Base-by-base conservation (phyloP, 305 asterid species). In the Solanum hybrid region DNA sequence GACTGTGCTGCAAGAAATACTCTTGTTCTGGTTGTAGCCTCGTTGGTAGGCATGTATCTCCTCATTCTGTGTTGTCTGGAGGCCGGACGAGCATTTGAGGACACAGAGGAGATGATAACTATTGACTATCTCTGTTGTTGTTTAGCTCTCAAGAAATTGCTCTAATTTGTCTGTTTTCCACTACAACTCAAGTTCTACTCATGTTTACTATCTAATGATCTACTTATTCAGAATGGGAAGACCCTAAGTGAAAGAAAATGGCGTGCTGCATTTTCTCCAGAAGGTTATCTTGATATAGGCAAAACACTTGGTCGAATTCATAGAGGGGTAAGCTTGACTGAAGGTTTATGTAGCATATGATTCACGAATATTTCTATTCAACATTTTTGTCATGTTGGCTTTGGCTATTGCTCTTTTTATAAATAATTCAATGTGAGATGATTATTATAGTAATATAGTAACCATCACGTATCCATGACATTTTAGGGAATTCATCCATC, bases 401-500 rank as follows among this genome's bases (percentile, higher is more conserved):
- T 79, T 79, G 84, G 15, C 17, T 22, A 33, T 11, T 36, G 31
- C 61, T 79, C 57, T 79, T 79, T 79, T 79, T n/a, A 11, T 79
- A 45, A 88, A 88, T 57, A 77, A 88, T 77, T 76, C 72, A 12
- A 20, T 32, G 76, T 4, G 77, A 88, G 76, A 45, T 34, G 77
- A 65, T 20, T 37, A 45, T 15, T 45, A n/a, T 38, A 3, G 85
- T 29, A 88, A 73, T 13, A 15, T 72, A 76, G 83, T 77, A 76
- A 88, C 61, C 33, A 45, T 51, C 79, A 14, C 5, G 61, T 89
- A 89, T 86, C 77, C 92, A 90, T 91, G 89, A 33, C 89, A 73
- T 93, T 88, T 89, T 91, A 97, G 98, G 99, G 99, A 77, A 94
- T 97, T 91, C 99, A 97, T 92, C 99, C 99, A 77, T 92, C 99